Evolutionary conservation across 1,284 basidiomycete species (phyloP).

Genomic region (Ustilago hordei): DNA sequence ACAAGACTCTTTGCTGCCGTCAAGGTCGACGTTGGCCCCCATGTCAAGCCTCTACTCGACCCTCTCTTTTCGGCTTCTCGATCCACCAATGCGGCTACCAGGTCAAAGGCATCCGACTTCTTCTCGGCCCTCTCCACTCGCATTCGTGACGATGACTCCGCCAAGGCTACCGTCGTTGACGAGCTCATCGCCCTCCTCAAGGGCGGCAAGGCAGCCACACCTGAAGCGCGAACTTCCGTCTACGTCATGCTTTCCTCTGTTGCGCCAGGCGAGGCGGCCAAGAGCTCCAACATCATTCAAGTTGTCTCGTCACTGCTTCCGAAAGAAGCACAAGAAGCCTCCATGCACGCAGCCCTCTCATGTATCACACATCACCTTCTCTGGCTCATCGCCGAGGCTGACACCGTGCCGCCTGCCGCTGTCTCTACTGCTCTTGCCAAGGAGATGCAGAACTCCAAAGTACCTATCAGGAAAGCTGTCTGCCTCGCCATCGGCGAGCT

Average conservation of each 20-base stretch:
- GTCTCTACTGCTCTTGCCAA: slow-evolving; percentile 49
- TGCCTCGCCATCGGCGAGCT: slow-evolving; percentile 52
- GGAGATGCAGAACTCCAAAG: slow-evolving; percentile 60
- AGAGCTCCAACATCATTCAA: slow-evolving; percentile 43
- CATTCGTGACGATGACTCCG: slow-evolving; percentile 32
- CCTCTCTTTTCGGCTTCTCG: slow-evolving; percentile 54
- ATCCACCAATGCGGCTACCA: slow-evolving; percentile 55
- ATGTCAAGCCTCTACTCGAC: slow-evolving; percentile 48
- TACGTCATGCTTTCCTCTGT: slow-evolving; percentile 56
- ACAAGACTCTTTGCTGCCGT: slow-evolving; percentile 43
- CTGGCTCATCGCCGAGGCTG: slow-evolving; percentile 36
- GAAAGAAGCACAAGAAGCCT: slow-evolving; percentile 61
- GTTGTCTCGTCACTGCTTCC: slow-evolving; percentile 47
- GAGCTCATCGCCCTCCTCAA: slow-evolving; percentile 58
- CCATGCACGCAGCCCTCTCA: slow-evolving; percentile 51
- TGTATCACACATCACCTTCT: slow-evolving; percentile 48
- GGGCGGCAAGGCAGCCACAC: slow-evolving; percentile 51
- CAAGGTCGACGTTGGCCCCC: slow-evolving; percentile 40
- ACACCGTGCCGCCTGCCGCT: slow-evolving; percentile 24
- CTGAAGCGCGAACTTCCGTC: slow-evolving; percentile 56
- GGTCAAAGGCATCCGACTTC: slow-evolving; percentile 42
- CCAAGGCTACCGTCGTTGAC: slow-evolving; percentile 34
- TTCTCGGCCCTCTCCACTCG: slow-evolving; percentile 39
- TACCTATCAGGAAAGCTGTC: slow-evolving; percentile 56
- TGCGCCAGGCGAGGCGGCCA: slow-evolving; percentile 23